Evolutionary conservation across 2,329 filamentous ascomycete genomes (phyloP).

Genomic region (Xylaria sp.): DNA sequence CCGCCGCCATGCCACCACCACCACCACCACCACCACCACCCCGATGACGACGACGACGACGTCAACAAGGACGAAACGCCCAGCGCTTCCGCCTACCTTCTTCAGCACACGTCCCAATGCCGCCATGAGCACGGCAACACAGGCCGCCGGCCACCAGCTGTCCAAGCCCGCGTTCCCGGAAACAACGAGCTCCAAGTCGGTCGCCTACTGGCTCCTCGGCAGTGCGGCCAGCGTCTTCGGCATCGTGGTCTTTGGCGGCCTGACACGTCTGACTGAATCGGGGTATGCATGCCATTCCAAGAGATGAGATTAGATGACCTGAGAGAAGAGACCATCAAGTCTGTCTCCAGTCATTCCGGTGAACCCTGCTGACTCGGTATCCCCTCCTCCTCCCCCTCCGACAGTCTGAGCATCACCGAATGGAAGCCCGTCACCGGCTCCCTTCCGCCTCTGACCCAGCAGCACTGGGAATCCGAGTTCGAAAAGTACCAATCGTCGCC

Average conservation of each 20-base stretch:
- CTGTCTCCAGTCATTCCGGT: background rate
- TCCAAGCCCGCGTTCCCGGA: slow-evolving; percentile 61
- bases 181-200: slow-evolving; percentile 75
- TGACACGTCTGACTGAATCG: slow-evolving; percentile 94
- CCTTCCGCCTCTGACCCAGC: slow-evolving; percentile 79
- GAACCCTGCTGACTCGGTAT: slow-evolving; percentile 20
- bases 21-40: slow-evolving; percentile 19
- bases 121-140: slow-evolving; percentile 27
- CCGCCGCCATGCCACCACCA: slow-evolving; percentile 53
- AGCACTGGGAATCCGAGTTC: slow-evolving; percentile 93
- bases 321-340: background rate
- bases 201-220: slow-evolving; percentile 91
- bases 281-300: slow-evolving; percentile 66
- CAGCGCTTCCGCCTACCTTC: slow-evolving; percentile 27
- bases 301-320: background rate
- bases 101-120: slow-evolving; percentile 37
- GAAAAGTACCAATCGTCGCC: slow-evolving; percentile 90
- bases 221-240: slow-evolving; percentile 95
- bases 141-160: slow-evolving; percentile 38
- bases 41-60: slow-evolving; percentile 1
- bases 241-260: slow-evolving; percentile 92
- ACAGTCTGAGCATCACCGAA: slow-evolving; percentile 95
- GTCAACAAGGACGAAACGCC: slow-evolving; percentile 15
- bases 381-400: background rate
- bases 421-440: slow-evolving; percentile 97